Percentiles rank a stretch among this genome's conserved stretches.
These are phyloP conservation scores for Heterobasidion parviporum DNA, from an alignment of 1,284 basidiomycete genomes.

Conservation along the genomic window DNA sequence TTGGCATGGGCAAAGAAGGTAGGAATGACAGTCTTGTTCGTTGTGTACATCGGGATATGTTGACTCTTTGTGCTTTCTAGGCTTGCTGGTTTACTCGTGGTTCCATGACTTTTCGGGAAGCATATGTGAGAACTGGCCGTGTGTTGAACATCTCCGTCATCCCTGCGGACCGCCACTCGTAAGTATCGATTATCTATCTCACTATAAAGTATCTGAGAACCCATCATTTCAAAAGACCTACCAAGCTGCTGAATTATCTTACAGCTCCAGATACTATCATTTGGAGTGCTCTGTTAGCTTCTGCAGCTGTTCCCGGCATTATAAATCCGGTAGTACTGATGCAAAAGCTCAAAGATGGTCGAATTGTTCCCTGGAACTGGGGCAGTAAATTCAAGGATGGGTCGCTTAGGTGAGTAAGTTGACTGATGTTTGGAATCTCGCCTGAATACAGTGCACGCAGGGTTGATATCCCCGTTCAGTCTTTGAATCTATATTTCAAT, in stretches of 20 bases:
- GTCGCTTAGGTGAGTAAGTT: conserved; percentile 54
- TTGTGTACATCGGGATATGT: too few species aligned
- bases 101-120: conserved; percentile 93
- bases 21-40: background rate
- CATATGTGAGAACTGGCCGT: conserved; percentile 87
- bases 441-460: conserved; percentile 21
- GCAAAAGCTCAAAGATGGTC: conserved; percentile 84
- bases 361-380: conserved; percentile 89
- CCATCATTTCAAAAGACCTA: conserved; percentile 51
- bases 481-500: conserved; percentile 91
- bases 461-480: conserved; percentile 93
- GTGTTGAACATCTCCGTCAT: conserved; percentile 95
- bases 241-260: conserved; percentile 92
- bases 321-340: conserved; percentile 86
- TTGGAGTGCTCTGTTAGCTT: conserved; percentile 73
- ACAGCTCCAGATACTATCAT: conserved; percentile 88
- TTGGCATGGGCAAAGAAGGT: conserved; percentile 90
- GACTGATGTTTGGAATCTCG: background rate
- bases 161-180: conserved; percentile 91
- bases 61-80: conserved; percentile 17
- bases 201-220: conserved; percentile 2
- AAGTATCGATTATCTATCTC: conserved; percentile 20
- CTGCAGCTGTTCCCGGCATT: conserved; percentile 81
- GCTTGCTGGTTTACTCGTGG: conserved; percentile 87
- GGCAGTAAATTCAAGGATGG: conserved; percentile 92